A percentile compares a stretch with the other conserved stretches of the same genome.
phyloP scores from a whole-genome alignment of 345 rosid species.

The Brassica rapa region DNA sequence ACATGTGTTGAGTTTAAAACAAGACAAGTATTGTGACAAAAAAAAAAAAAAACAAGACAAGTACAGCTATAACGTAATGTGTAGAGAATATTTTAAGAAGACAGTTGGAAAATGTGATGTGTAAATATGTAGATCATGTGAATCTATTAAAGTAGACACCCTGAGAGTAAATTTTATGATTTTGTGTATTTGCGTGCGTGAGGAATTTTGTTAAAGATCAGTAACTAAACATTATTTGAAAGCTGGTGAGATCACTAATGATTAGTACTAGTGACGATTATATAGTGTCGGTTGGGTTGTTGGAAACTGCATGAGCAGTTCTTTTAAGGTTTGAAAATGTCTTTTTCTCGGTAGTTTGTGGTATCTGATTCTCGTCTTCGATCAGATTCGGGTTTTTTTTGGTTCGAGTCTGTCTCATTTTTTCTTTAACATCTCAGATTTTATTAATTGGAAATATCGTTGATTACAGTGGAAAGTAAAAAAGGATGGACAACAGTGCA shows the following conservation, averaged over 20 bases:
- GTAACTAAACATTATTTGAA: too few species aligned
- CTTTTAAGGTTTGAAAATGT: neutral
- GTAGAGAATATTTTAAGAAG: neutral
- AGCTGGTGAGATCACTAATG: too few species aligned
- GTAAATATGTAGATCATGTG: neutral
- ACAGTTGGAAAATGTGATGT: neutral
- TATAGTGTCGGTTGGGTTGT: neutral
- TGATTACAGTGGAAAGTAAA: too few species aligned
- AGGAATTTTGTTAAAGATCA: too few species aligned
- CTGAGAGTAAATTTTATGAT: neutral
- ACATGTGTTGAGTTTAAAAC: neutral
- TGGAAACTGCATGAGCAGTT: neutral
- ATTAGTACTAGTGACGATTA: neutral
- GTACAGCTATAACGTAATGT: neutral
- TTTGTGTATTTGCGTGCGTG: too few species aligned
- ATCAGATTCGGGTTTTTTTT: neutral
- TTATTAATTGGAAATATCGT: too few species aligned
- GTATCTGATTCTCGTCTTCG: neutral
- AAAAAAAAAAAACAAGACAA: neutral
- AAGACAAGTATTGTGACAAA: too few species aligned
- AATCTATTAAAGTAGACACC: neutral
- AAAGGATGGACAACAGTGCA: too few species aligned
- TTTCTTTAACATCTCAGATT: too few species aligned
- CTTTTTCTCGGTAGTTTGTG: neutral
- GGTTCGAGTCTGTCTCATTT: neutral